These are phyloP conservation scores for Datisca glomerata DNA, from an alignment of 306 rosid genomes.

Conservation along the genomic window DNA sequence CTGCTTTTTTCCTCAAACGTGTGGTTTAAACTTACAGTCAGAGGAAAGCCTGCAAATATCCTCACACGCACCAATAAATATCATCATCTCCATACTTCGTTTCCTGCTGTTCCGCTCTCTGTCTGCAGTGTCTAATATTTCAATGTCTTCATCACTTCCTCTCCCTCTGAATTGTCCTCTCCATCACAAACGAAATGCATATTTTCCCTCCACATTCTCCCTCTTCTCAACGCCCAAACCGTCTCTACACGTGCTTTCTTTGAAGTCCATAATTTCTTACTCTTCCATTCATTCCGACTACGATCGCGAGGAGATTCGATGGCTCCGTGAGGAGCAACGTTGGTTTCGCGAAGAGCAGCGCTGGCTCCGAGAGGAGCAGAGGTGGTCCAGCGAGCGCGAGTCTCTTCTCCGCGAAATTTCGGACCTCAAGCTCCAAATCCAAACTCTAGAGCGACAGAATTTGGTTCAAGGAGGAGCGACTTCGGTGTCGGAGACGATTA, in stretches of 20 bases:
- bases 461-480: slow-evolving; percentile 18
- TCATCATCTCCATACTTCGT: too few relatives aligned
- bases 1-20: too few relatives aligned
- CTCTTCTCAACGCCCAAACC: slow-evolving; percentile 17
- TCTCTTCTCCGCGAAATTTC: slow-evolving; percentile 47
- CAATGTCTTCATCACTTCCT: slow-evolving; percentile 16
- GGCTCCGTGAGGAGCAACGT: slow-evolving; percentile 87
- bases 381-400: slow-evolving; percentile 67
- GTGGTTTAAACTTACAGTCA: too few relatives aligned
- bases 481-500: slow-evolving; percentile 29
- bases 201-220: slow-evolving; percentile 13
- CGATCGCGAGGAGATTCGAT: slow-evolving; percentile 44
- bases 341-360: slow-evolving; percentile 83
- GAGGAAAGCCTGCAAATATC: too few relatives aligned
- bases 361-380: slow-evolving; percentile 76
- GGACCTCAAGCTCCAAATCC: slow-evolving; percentile 48
- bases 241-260: slow-evolving; percentile 11
- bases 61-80: too few relatives aligned
- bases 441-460: slow-evolving; percentile 35
- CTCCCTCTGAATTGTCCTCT: slow-evolving; percentile 17
- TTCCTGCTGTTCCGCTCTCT: too few relatives aligned
- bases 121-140: too few relatives aligned
- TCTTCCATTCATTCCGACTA: slow-evolving; percentile 18
- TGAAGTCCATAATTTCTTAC: slow-evolving; percentile 21
- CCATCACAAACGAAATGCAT: slow-evolving; percentile 3